Conservation (phyloP, 148 eudicot genomes). For the Cornus controversa region DNA sequence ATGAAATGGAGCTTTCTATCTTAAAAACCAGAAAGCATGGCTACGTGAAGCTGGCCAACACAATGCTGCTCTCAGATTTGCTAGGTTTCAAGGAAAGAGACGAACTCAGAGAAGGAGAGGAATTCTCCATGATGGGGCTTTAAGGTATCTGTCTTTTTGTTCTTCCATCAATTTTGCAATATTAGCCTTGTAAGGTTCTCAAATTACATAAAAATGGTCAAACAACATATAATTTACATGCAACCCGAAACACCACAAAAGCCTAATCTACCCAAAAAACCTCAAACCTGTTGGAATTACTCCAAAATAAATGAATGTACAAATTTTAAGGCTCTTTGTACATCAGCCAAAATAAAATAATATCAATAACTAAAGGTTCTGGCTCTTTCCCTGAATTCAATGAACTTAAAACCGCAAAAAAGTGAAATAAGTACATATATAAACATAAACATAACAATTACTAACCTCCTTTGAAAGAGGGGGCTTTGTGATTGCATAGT, state of each 20-base stretch:
- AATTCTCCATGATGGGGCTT: no score
- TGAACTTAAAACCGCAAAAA: background rate
- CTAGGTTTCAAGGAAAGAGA: no score
- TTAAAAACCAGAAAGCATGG: no score
- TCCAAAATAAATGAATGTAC: background rate
- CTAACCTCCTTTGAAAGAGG: conserved; percentile 90
- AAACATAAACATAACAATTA: conserved; percentile 17
- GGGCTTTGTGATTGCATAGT: conserved; percentile 75
- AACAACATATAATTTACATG: background rate
- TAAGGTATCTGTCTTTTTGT: no score
- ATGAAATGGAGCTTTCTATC: no score
- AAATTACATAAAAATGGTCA: no score
- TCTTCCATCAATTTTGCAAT: no score
- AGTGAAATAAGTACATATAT: background rate
- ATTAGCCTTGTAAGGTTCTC: no score
- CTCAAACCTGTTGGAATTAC: background rate
- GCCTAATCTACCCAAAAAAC: background rate
- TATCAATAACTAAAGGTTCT: background rate
- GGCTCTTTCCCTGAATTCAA: background rate
- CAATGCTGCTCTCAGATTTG: no score
- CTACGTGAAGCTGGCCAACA: no score
- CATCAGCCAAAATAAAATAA: background rate
- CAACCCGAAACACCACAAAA: background rate
- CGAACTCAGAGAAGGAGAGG: no score
- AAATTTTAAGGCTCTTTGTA: background rate